These are phyloP conservation scores for Melastoma malabathricum DNA, from an alignment of 345 rosid species.

Conservation along the genomic window DNA sequence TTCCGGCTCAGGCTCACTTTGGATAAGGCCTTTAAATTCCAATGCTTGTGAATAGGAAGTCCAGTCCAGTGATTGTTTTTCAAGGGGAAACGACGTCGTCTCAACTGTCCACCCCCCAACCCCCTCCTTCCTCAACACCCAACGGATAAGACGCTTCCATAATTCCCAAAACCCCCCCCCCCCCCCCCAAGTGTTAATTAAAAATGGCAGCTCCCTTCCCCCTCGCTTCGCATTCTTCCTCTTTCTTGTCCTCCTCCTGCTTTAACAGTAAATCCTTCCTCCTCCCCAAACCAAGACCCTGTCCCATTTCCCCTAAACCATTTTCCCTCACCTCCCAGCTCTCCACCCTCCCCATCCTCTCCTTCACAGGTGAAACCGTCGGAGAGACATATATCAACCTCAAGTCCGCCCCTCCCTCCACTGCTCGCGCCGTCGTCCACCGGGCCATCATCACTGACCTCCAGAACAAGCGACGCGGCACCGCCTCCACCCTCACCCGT, in stretches of 20 bases:
- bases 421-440: slow-evolving; percentile 86
- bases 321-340: slow-evolving; percentile 31
- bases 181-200: not conserved
- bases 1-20: no score
- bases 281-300: not conserved
- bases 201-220: slow-evolving; percentile 36
- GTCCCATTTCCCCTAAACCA: slow-evolving; percentile 9
- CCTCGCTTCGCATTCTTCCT: slow-evolving; percentile 38
- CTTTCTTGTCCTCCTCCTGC: slow-evolving; percentile 33
- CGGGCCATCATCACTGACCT: slow-evolving; percentile 66
- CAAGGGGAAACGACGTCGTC: no score
- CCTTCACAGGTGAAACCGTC: slow-evolving; percentile 69
- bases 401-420: slow-evolving; percentile 61
- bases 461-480: slow-evolving; percentile 85
- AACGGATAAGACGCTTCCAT: not conserved
- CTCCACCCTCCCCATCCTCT: slow-evolving; percentile 51
- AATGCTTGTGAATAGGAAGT: no score
- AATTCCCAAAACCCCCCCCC: not conserved
- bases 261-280: not conserved
- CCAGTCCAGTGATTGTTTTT: no score
- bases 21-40: no score
- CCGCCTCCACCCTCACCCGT: slow-evolving; percentile 83
- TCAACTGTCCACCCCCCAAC: not conserved
- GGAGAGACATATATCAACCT: slow-evolving; percentile 82
- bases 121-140: not conserved